These are phyloP conservation scores for Isoetes engelmannii DNA, from an alignment of 83 land plant species.

Conservation along the genomic window DNA sequence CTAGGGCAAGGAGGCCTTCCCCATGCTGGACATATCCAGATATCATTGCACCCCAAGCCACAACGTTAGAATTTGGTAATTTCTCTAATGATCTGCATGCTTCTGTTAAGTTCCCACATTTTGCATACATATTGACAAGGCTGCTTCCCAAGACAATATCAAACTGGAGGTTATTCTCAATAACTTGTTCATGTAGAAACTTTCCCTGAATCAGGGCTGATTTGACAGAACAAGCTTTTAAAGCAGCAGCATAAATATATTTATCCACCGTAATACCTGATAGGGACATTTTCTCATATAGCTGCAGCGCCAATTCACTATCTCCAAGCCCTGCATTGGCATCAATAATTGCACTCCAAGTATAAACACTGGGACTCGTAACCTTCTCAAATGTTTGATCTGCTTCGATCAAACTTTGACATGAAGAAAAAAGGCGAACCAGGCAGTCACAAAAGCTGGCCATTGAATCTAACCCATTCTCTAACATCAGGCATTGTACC, in stretches of 20 bases:
- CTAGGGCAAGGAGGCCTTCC: background rate
- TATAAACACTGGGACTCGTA: background rate
- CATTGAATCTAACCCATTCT: background rate
- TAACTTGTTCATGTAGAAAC: conserved; percentile 1
- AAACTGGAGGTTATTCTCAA: background rate
- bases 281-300: background rate
- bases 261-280: background rate
- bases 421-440: background rate
- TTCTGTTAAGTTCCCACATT: conserved; percentile 6
- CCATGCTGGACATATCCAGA: conserved; percentile 12
- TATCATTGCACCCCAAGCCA: conserved; percentile 6
- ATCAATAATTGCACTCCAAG: background rate
- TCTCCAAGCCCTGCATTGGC: conserved; percentile 1
- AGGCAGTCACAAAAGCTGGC: background rate
- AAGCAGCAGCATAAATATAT: background rate
- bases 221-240: conserved; percentile 3
- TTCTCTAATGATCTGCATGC: conserved; percentile 2
- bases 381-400: background rate
- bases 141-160: background rate
- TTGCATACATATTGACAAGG: conserved; percentile 8
- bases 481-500: background rate
- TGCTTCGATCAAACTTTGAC: conserved; percentile 1
- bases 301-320: background rate
- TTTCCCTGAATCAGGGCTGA: background rate
- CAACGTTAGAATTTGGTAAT: background rate